phyloP scores from a whole-genome alignment of 805 yeast species.

The Saccharomycopsis olivae region DNA sequence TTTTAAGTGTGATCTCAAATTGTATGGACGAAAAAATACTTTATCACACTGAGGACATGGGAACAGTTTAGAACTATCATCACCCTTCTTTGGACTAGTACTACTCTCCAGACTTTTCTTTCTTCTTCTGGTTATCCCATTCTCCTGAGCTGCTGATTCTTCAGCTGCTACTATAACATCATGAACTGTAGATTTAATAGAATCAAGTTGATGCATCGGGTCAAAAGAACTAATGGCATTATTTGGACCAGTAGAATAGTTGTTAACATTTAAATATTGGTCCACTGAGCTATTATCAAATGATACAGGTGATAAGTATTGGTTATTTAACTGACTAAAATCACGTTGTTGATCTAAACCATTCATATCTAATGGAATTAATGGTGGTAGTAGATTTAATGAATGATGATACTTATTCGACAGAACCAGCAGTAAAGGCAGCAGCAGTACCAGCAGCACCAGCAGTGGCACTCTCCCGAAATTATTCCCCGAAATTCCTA shows the following conservation, averaged over 20 bases:
- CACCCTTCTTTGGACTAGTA: not conserved
- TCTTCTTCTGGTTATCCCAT: constrained; percentile 10
- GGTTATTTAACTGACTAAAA: too few relatives aligned
- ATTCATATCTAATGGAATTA: not conserved
- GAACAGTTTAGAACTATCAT: constrained; percentile 12
- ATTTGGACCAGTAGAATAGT: too few relatives aligned
- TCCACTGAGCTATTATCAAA: not conserved
- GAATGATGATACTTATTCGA: too few relatives aligned
- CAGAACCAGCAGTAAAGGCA: too few relatives aligned
- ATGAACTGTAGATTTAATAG: constrained; percentile 7
- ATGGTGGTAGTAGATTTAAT: not conserved
- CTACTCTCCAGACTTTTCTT: not conserved
- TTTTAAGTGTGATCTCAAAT: constrained; percentile 66
- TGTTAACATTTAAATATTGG: too few relatives aligned
- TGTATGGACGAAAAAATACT: constrained; percentile 69
- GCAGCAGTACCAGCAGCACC: too few relatives aligned
- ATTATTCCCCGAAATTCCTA: too few relatives aligned
- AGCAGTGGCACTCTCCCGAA: too few relatives aligned
- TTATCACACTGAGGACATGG: constrained; percentile 65
- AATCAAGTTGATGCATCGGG: not conserved
- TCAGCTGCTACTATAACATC: constrained; percentile 19
- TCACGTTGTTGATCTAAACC: not conserved
- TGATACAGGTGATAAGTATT: too few relatives aligned
- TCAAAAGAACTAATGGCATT: too few relatives aligned
- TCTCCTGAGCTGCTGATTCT: constrained; percentile 25